Percentiles rank a stretch among this genome's conserved stretches.
Evolutionary conservation across 2,329 filamentous ascomycete species (phyloP).

Genomic region (Blastomyces silverae): DNA sequence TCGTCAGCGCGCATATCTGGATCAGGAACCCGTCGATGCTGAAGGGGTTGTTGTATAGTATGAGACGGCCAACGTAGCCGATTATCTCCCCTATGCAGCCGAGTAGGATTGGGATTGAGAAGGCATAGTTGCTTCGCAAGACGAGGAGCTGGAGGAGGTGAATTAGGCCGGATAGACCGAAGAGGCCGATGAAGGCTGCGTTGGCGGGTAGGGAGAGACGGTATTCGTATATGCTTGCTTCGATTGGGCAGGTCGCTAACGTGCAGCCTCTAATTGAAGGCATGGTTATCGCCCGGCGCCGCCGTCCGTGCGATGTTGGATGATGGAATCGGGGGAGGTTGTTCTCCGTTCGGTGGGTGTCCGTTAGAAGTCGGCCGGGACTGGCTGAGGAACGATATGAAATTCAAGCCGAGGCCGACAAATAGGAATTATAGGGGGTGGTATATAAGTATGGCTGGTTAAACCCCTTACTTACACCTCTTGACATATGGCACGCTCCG

Average conservation of each 20-base stretch:
- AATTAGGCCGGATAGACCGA: slow-evolving; percentile 36
- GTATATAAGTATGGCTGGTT: not conserved
- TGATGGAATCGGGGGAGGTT: not conserved
- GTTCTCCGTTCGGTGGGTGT: not conserved
- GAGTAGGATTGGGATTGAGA: slow-evolving; percentile 46
- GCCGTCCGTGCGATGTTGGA: not conserved
- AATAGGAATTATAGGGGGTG: not conserved
- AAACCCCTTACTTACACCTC: not conserved
- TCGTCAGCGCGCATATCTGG: slow-evolving; percentile 58
- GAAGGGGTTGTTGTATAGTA: slow-evolving; percentile 55
- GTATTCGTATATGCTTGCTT: slow-evolving; percentile 41
- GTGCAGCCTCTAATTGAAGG: slow-evolving; percentile 28
- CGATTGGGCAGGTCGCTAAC: slow-evolving; percentile 35
- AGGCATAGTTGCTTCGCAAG: slow-evolving; percentile 30
- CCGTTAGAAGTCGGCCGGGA: not conserved
- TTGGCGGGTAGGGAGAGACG: slow-evolving; percentile 40
- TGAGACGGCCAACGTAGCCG: slow-evolving; percentile 56
- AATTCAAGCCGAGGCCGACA: not conserved
- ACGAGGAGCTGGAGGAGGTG: slow-evolving; percentile 36
- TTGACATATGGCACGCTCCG: not conserved
- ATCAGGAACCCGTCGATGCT: slow-evolving; percentile 55
- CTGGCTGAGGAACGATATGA: not conserved
- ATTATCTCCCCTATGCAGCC: slow-evolving; percentile 55
- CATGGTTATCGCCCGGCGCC: not conserved
- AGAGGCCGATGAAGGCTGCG: slow-evolving; percentile 39